A percentile compares a stretch with the other conserved stretches of the same genome.
Conservation (phyloP, 345 rosid genomes). For the Salix koriyanagi region DNA sequence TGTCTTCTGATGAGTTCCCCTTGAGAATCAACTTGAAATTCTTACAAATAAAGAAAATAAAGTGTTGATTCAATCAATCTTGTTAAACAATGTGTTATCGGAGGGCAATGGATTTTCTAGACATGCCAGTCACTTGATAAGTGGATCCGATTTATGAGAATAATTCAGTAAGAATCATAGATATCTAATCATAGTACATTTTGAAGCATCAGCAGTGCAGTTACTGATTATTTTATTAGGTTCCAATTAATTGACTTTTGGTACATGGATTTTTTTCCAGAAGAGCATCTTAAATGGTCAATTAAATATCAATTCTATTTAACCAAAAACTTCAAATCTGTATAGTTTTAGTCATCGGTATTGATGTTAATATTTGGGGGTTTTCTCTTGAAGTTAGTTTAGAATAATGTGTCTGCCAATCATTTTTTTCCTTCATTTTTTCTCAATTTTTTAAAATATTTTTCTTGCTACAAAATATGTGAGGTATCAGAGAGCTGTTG, state of each 20-base stretch:
- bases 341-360: neutral
- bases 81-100: neutral
- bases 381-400: neutral
- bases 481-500: constrained; percentile 62
- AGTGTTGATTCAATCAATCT: no score
- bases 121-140: neutral
- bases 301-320: neutral
- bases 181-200: neutral
- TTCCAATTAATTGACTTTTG: neutral
- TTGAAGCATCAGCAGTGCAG: neutral
- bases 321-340: neutral
- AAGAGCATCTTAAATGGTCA: neutral
- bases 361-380: neutral
- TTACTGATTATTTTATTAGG: no score
- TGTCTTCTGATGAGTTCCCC: neutral
- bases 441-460: neutral
- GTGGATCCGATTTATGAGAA: neutral
- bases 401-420: neutral
- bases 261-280: neutral
- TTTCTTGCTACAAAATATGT: neutral
- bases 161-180: no score
- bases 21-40: neutral
- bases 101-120: neutral
- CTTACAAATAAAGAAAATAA: neutral
- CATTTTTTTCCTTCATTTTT: neutral